phyloP scores from a whole-genome alignment of 1,139 yeast genomes.

The Kurtzmaniella quercitrusa region DNA sequence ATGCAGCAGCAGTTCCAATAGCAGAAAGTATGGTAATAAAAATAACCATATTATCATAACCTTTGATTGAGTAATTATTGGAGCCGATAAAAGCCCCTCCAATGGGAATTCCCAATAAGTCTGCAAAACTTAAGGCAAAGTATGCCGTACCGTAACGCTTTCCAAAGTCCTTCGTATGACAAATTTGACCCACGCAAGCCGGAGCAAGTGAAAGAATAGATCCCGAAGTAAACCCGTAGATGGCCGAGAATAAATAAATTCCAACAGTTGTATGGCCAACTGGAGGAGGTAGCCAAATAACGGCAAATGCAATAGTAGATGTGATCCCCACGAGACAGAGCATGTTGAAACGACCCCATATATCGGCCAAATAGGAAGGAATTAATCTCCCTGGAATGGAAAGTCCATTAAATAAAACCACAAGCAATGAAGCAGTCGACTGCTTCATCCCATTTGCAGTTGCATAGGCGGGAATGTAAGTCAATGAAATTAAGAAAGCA shows the following conservation, averaged over 20 bases:
- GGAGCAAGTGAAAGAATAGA: conserved; percentile 29
- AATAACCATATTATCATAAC: conserved; percentile 26
- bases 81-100: conserved; percentile 31
- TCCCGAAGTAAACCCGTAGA: conserved; percentile 30
- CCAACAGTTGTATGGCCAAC: conserved; percentile 24
- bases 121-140: conserved; percentile 29
- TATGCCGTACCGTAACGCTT: conserved; percentile 30
- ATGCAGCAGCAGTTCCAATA: conserved; percentile 24
- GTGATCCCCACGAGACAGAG: conserved; percentile 19
- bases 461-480: conserved; percentile 28
- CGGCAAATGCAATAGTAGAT: conserved; percentile 19
- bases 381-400: conserved; percentile 28
- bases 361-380: conserved; percentile 29
- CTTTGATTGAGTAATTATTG: conserved; percentile 12
- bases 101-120: conserved; percentile 32
- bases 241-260: conserved; percentile 22
- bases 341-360: conserved; percentile 27
- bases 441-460: conserved; percentile 22
- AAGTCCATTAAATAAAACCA: conserved; percentile 25
- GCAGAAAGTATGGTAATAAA: conserved; percentile 24
- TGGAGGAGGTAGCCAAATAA: conserved; percentile 25
- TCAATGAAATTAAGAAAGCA: conserved; percentile 21
- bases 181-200: conserved; percentile 26
- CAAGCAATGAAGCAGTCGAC: conserved; percentile 18
- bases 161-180: conserved; percentile 27